Evolutionary conservation across 208 protist species (phyloP).

Genomic region (Tetramitus jugosus): DNA sequence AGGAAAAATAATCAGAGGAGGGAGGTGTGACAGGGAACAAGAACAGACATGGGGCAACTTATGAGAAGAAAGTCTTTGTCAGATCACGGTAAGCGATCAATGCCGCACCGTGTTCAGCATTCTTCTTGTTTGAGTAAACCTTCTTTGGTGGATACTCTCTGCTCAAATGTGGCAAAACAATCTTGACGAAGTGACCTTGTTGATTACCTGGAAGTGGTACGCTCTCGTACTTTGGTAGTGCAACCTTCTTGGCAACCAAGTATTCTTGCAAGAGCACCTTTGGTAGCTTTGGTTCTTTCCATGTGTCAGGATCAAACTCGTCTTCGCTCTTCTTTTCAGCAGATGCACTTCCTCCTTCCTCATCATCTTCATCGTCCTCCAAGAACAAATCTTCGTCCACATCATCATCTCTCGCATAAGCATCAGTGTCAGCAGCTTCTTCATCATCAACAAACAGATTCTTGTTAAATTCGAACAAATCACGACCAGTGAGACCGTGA

Average conservation of each 20-base stretch:
- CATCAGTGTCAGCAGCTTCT: not conserved
- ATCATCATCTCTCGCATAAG: not conserved
- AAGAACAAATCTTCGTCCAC: slow-evolving; percentile 20
- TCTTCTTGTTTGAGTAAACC: not conserved
- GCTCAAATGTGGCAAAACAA: not conserved
- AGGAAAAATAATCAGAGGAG: too few relatives aligned
- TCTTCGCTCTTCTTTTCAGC: not conserved
- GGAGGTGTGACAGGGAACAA: too few relatives aligned
- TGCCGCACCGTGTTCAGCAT: slow-evolving; percentile 1
- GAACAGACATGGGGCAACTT: too few relatives aligned
- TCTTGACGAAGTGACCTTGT: not conserved
- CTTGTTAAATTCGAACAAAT: slow-evolving; percentile 10
- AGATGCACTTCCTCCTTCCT: not conserved
- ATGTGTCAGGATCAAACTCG: slow-evolving; percentile 8
- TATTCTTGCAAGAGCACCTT: not conserved
- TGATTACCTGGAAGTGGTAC: not conserved
- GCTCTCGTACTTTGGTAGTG: not conserved
- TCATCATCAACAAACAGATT: slow-evolving; percentile 12
- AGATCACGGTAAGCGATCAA: too few relatives aligned
- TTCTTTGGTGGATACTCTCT: not conserved
- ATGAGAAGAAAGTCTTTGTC: too few relatives aligned
- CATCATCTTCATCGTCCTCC: slow-evolving; percentile 6
- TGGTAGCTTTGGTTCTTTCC: slow-evolving; percentile 3
- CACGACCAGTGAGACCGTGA: slow-evolving; percentile 4
- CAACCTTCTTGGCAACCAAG: not conserved